phyloP scores from a whole-genome alignment of 192 early-diverging fungal species.

The Funneliformis mosseae region DNA sequence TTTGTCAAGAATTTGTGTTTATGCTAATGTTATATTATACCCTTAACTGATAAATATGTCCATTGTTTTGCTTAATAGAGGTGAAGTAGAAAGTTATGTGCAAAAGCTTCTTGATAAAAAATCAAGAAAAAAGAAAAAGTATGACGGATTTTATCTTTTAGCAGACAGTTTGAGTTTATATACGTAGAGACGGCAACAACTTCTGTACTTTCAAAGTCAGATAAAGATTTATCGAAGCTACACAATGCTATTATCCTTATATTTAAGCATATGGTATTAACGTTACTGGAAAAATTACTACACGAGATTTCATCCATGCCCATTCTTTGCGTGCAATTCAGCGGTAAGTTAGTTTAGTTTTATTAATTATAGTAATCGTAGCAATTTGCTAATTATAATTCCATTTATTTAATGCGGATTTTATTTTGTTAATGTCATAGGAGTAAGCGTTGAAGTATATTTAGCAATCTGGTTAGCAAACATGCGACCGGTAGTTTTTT shows the following conservation, averaged over 20 bases:
- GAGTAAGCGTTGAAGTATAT: slow-evolving; percentile 15
- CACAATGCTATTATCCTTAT: slow-evolving; percentile 9
- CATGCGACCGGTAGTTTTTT: slow-evolving; percentile 22
- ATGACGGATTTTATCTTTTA: not conserved
- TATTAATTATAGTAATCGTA: not conserved
- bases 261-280: slow-evolving; percentile 11
- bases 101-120: not conserved
- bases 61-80: slow-evolving; percentile 23
- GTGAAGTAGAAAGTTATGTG: not conserved
- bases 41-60: not conserved
- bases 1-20: not conserved
- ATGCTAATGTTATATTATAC: slow-evolving; percentile 1
- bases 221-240: not conserved
- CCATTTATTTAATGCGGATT: not conserved
- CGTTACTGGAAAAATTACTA: not conserved
- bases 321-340: slow-evolving; percentile 20
- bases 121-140: not conserved
- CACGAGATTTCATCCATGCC: not conserved
- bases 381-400: not conserved
- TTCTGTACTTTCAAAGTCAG: not conserved
- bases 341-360: slow-evolving; percentile 7
- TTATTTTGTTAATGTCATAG: slow-evolving; percentile 28
- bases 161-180: not conserved
- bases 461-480: not conserved
- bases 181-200: slow-evolving; percentile 3